Conservation (phyloP, 495 filamentous ascomycete species). For the Penicillium salamii region DNA sequence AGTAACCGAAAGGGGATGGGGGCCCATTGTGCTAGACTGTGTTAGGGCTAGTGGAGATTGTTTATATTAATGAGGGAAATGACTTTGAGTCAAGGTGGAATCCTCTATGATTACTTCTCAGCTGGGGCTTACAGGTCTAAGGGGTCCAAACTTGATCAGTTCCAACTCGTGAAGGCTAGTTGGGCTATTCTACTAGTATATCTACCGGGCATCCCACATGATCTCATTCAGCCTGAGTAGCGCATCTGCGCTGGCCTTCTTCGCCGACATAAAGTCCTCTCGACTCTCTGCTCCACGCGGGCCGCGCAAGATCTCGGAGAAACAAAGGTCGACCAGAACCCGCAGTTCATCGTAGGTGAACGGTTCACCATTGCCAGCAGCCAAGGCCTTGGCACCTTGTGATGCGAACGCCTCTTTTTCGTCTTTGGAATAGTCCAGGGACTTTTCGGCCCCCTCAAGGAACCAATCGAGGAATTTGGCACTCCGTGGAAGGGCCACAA, state of each 20-base stretch:
- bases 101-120: background rate
- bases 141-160: no score
- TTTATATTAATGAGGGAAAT: conserved; percentile 20
- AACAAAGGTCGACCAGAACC: conserved; percentile 79
- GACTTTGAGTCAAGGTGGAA: conserved; percentile 5
- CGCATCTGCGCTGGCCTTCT: conserved; percentile 72
- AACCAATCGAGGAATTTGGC: conserved; percentile 80
- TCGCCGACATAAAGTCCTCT: conserved; percentile 69
- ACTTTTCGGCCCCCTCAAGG: conserved; percentile 67
- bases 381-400: conserved; percentile 33
- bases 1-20: conserved; percentile 11
- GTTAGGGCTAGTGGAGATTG: conserved; percentile 14
- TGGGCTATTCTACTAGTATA: no score
- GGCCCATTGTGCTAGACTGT: conserved; percentile 6
- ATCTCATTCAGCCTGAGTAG: conserved; percentile 73
- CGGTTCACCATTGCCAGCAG: conserved; percentile 39
- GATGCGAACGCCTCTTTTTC: conserved; percentile 44
- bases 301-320: conserved; percentile 66
- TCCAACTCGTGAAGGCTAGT: no score
- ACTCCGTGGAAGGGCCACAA: conserved; percentile 65
- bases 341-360: conserved; percentile 86
- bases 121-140: background rate
- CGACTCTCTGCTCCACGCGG: conserved; percentile 60
- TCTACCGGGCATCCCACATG: conserved; percentile 62
- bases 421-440: conserved; percentile 61